Conservation (phyloP, 192 early-diverging fungal species). For the Funneliformis geosporum region DNA sequence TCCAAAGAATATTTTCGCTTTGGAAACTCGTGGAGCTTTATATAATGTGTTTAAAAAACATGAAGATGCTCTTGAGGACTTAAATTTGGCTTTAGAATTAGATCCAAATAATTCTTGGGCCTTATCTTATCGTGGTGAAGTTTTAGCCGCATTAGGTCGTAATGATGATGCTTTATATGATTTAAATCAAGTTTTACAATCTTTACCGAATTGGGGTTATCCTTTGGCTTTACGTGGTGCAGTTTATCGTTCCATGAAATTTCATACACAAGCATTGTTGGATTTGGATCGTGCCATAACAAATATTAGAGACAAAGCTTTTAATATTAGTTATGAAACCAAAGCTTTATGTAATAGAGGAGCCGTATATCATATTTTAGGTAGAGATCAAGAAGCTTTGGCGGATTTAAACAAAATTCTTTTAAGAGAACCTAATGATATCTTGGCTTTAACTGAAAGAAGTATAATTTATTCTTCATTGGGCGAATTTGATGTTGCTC, state of each 20-base stretch:
- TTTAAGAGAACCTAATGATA: slow-evolving; percentile 17
- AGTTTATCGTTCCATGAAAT: slow-evolving; percentile 1
- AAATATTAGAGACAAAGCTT: slow-evolving; percentile 5
- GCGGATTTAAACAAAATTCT: not conserved
- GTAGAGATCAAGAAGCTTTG: not conserved
- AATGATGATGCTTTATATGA: slow-evolving; percentile 20
- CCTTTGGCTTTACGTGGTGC: slow-evolving; percentile 23
- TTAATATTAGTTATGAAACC: slow-evolving; percentile 6
- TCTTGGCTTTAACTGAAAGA: slow-evolving; percentile 18
- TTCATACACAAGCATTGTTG: not conserved
- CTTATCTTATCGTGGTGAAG: slow-evolving; percentile 9
- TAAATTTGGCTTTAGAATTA: not conserved
- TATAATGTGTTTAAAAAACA: not conserved
- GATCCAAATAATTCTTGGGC: slow-evolving; percentile 18
- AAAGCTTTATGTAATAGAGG: slow-evolving; percentile 24
- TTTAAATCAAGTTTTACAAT: slow-evolving; percentile 18
- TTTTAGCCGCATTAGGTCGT: not conserved
- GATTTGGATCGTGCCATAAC: slow-evolving; percentile 22
- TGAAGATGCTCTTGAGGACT: not conserved
- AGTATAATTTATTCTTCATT: not conserved
- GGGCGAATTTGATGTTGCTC: not conserved
- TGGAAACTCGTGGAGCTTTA: slow-evolving; percentile 11
- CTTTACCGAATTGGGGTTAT: slow-evolving; percentile 15
- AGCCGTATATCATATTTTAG: not conserved
- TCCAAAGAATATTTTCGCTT: slow-evolving; percentile 7